Evolutionary conservation across 306 rosid species (phyloP), one percentile per base, ranked within the genome.

Genomic region (Lupinus albus): DNA sequence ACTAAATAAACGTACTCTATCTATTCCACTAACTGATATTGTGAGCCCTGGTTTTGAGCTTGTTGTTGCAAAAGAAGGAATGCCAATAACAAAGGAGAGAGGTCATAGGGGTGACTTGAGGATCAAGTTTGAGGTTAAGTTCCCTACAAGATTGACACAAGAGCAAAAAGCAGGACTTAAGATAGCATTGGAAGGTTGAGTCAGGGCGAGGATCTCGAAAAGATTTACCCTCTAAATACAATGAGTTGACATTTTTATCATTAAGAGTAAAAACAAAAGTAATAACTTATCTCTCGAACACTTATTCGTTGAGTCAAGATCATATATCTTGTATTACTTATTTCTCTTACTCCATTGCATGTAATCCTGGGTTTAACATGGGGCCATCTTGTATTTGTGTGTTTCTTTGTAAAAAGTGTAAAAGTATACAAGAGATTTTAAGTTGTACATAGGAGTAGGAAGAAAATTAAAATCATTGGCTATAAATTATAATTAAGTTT

Each of bases 11-110:
- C 92, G 95, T 7, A 71, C 39, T 36, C 51, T 88, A 11, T 70
- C 81, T 0, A 20, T 90, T 10, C 88, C 95, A 1, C 86, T 94
- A 55, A 85, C 73, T 8, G 85, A 87, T 60, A 86, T 90, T 11
- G 89, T 90, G 59, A 90, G 85, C 84, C 92, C 97, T 1, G 91
- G 95, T 30, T 91, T 81, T 11, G 99, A 94, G 85, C 71, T 86
- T 2, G 58, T 67, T 33, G 80, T 88, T 33, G 55, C 86, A n/a
- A 78, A 80, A 55, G 96, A 94, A 66, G 99, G 99, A 35, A 94
- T 94, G 99, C 97, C 97, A 6, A 79, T 88, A 50, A 81, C 83
- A 6, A 94, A 82, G 63, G 96, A 86, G 44, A 89, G 86, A 1
- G 89, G 96, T 11, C 76, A 79, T 49, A 84, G 81, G 53, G 99